Evolutionary conservation across 345 rosid species (phyloP), one percentile per base, ranked within the genome.

Genomic region (Eucalyptus cloeziana): DNA sequence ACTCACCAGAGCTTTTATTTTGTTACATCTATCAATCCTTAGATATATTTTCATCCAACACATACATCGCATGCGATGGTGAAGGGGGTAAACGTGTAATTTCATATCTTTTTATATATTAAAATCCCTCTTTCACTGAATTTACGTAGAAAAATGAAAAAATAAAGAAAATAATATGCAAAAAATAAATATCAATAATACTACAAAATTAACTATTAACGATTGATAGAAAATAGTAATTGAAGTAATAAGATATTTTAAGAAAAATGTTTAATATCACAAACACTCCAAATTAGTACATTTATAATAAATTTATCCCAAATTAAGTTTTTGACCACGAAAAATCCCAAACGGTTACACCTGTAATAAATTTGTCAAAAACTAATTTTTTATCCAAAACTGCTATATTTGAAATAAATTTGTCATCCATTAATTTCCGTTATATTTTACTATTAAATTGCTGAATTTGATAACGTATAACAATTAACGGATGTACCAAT

Each of bases 381-480:
- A 52, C 10, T 8, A 52, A 52, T 7, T 52, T 52, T 52, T 52
- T 19, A 19, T 10, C 58, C 10, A 52, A 52, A 52, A 52, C 22
- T 21, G 1, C 58, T 52, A 52, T 52, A 52, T 52, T 52, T 19
- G 25, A 8, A 21, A 52, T 21, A 19, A 52, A 52, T 52, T 52
- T 52, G 0, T 0, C 10, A 52, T 19, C 5, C 24, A 1, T 19
- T 52, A 19, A 52, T 52, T 52, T 52, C 8, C 0, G 0, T 19
- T 2, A 52, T 19, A 19, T 52, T 52, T 19, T 52, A 52, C 2
- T 21, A 52, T 52, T 52, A 21, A 2, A 52, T 8, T 21, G 10
- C 0, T 52, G 0, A 52, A 52, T 52, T 19, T 52, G 2, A 52
- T 52, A 19, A 52, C 1, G 19, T 52, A 1, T 19, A 0, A 52